Conservation (phyloP, 306 rosid genomes). For the Morella rubra region DNA sequence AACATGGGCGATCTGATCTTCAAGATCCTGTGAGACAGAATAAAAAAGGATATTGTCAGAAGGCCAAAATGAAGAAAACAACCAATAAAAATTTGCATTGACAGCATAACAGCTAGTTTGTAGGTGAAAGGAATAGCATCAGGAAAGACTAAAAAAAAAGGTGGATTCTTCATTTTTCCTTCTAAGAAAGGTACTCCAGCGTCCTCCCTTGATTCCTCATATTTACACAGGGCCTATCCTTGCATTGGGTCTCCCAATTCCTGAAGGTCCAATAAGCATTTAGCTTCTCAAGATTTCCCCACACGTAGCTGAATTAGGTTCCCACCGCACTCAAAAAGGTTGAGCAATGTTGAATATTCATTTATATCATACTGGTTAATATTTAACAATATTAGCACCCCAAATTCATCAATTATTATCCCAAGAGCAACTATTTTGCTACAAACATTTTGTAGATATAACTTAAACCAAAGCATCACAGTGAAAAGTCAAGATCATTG, state of each 20-base stretch:
- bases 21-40: conserved; percentile 11
- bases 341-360: not conserved
- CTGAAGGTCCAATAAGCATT: not conserved
- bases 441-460: not conserved
- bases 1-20: conserved; percentile 5
- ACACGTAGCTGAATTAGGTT: not conserved
- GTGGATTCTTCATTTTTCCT: not conserved
- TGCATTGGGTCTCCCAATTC: not conserved
- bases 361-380: not conserved
- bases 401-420: not conserved
- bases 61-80: not conserved
- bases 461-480: not conserved
- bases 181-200: not conserved
- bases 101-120: not conserved
- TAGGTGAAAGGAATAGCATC: not conserved
- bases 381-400: not conserved
- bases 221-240: not conserved
- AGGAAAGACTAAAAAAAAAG: not conserved
- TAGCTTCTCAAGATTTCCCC: not conserved
- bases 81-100: not conserved
- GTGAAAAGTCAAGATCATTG: not conserved
- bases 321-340: not conserved
- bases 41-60: not conserved
- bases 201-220: not conserved
- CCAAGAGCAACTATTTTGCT: not conserved